phyloP scores from a whole-genome alignment of 2,329 filamentous ascomycete genomes.

The Colletotrichum lini region DNA sequence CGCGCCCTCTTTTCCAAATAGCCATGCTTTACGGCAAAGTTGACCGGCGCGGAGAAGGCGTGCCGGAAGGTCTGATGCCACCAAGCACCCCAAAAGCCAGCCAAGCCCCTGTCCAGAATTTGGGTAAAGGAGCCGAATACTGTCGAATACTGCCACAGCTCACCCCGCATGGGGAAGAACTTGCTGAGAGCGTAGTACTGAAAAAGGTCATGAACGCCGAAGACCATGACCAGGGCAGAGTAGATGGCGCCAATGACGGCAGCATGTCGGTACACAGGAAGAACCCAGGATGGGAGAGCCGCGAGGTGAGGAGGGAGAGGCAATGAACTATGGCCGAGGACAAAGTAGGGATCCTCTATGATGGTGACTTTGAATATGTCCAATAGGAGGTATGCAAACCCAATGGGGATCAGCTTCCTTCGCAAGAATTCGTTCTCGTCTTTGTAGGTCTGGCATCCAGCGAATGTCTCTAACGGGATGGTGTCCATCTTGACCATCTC shows the following conservation, averaged over 20 bases:
- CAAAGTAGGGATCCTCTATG: constrained; percentile 85
- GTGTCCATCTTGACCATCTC: constrained; percentile 57
- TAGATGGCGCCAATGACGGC: constrained; percentile 71
- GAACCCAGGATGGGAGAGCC: constrained; percentile 58
- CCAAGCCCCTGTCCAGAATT: constrained; percentile 78
- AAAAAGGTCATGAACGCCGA: constrained; percentile 71
- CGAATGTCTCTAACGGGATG: constrained; percentile 58
- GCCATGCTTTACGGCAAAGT: constrained; percentile 59
- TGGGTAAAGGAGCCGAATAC: constrained; percentile 68
- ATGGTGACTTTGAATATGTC: constrained; percentile 79
- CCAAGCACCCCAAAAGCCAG: constrained; percentile 86
- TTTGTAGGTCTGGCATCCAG: constrained; percentile 62
- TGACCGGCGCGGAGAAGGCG: constrained; percentile 74
- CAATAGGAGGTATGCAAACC: constrained; percentile 74
- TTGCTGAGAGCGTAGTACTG: constrained; percentile 65
- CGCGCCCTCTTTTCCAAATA: constrained; percentile 55
- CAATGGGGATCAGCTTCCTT: constrained; percentile 60
- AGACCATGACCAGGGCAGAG: constrained; percentile 72
- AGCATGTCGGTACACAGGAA: constrained; percentile 70
- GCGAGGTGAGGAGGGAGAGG: constrained; percentile 61
- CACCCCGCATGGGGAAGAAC: constrained; percentile 65
- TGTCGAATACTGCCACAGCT: constrained; percentile 68
- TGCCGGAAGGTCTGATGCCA: constrained; percentile 94
- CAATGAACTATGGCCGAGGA: constrained; percentile 61
- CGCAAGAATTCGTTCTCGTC: constrained; percentile 62